Evolutionary conservation across 306 rosid genomes (phyloP), one percentile per base, ranked within the genome.

Genomic region (Vigna reflexopilosa): DNA sequence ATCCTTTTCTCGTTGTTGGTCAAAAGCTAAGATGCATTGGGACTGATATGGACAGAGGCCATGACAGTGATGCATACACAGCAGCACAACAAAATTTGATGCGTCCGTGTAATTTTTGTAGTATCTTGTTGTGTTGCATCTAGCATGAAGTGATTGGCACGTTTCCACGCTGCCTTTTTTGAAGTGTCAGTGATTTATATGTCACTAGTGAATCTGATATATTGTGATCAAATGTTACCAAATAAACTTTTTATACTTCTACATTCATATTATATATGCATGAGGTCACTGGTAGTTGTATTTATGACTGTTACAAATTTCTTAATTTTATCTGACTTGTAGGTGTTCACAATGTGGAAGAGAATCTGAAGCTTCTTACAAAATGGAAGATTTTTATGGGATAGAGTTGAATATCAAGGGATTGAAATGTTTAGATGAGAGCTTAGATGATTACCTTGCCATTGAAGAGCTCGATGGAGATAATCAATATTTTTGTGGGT

Each of bases 361-460:
- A 80, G 89, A 91, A 67, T 95, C 98, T 14, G 97, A 95, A 80
- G 93, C 98, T 72, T 95, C 98, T 84, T 91, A 89, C 64, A 92
- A 91, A 67, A 85, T 89, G 97, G 96, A 92, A 83, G 98, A 95
- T 78, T 95, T 95, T 77, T 95, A 95, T 92, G 98, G 93, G 88
- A 79, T 95, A 79, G 98, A 95, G 88, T 88, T 95, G 87, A 95
- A 95, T 83, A 92, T 95, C 68, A 90, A 86, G 86, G 98, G 98
- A 66, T 67, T 95, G 83, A 89, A 85, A 86, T 87, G 87, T 83
- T 86, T 95, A 80, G 91, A 85, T 76, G 93, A 91, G 82, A 95
- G 98, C 82, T 86, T 95, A 73, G 83, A 91, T 85, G 98, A 95
- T 86, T 95, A 95, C 81, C 93, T 95, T 34, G 78, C 93, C 26